A percentile compares a stretch with the other conserved stretches of the same genome.
Conservation (phyloP, 129 eudicot genomes). For the Flaveria brownii region DNA sequence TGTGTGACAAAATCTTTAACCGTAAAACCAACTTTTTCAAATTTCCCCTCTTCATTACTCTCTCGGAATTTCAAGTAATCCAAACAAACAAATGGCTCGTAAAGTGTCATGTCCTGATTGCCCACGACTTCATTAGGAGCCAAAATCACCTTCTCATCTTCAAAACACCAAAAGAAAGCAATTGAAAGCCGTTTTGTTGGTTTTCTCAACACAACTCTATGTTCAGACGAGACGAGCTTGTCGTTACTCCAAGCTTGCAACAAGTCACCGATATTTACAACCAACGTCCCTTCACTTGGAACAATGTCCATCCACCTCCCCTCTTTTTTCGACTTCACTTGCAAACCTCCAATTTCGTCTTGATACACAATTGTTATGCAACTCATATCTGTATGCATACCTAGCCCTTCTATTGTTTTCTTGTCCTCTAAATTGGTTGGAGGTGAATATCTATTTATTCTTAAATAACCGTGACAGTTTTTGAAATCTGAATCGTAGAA, state of each 20-base stretch:
- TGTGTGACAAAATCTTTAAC: constrained; percentile 62
- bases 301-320: constrained; percentile 65
- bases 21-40: constrained; percentile 75
- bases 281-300: constrained; percentile 67
- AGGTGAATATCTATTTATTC: constrained; percentile 64
- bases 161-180: constrained; percentile 90
- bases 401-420: constrained; percentile 65
- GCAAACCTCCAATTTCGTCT: constrained; percentile 74
- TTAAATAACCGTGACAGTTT: constrained; percentile 68
- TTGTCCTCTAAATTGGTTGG: constrained; percentile 43
- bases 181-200: constrained; percentile 52
- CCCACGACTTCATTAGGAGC: constrained; percentile 69
- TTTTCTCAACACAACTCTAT: constrained; percentile 60
- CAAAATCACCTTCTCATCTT: constrained; percentile 65
- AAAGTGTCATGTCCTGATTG: constrained; percentile 38
- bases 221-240: constrained; percentile 62
- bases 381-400: constrained; percentile 87
- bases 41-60: constrained; percentile 63
- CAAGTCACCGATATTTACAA: constrained; percentile 74
- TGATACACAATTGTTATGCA: constrained; percentile 73
- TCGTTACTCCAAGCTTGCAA: constrained; percentile 89
- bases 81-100: constrained; percentile 59
- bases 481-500: constrained; percentile 58
- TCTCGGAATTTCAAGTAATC: constrained; percentile 71
- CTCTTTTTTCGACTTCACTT: constrained; percentile 64